A percentile compares a stretch with the other conserved stretches of the same genome.
phyloP scores from a whole-genome alignment of 805 yeast species.

The Wickerhamomyces pijperi region DNA sequence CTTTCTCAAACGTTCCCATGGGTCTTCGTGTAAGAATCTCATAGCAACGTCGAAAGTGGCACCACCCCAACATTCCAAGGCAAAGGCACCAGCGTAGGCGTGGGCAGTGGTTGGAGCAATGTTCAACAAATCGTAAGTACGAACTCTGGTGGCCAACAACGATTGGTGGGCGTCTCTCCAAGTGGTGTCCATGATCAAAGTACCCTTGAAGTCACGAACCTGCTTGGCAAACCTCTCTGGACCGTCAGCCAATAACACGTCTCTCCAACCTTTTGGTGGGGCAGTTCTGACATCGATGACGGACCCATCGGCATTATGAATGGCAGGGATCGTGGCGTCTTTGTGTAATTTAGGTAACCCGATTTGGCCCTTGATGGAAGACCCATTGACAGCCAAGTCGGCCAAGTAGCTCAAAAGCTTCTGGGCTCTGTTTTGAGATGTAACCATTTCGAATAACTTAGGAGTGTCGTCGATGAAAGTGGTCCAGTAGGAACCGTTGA shows the following conservation, averaged over 20 bases:
- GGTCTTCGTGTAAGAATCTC: slow-evolving; percentile 98
- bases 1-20: slow-evolving; percentile 91
- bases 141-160: slow-evolving; percentile 89
- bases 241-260: slow-evolving; percentile 72
- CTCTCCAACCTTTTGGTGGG: slow-evolving; percentile 83
- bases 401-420: slow-evolving; percentile 85
- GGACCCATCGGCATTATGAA: slow-evolving; percentile 53
- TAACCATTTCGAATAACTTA: slow-evolving; percentile 83
- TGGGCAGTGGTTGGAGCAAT: slow-evolving; percentile 92
- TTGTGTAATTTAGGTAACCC: slow-evolving; percentile 78
- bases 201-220: slow-evolving; percentile 76
- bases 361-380: slow-evolving; percentile 89
- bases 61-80: slow-evolving; percentile 99
- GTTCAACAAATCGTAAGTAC: slow-evolving; percentile 83
- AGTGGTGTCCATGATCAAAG: slow-evolving; percentile 93
- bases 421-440: slow-evolving; percentile 94
- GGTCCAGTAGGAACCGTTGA: slow-evolving; percentile 89
- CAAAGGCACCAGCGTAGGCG: slow-evolving; percentile 83
- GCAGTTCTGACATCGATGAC: slow-evolving; percentile 43
- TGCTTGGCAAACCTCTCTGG: slow-evolving; percentile 84
- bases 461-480: slow-evolving; percentile 98
- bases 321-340: slow-evolving; percentile 65
- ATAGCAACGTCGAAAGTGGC: slow-evolving; percentile 98
- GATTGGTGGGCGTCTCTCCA: slow-evolving; percentile 99
- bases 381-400: slow-evolving; percentile 91